Percentiles rank a stretch among this genome's conserved stretches.
phyloP scores from a whole-genome alignment of 257 asterid genomes.

The Paraleonurus japonicus region DNA sequence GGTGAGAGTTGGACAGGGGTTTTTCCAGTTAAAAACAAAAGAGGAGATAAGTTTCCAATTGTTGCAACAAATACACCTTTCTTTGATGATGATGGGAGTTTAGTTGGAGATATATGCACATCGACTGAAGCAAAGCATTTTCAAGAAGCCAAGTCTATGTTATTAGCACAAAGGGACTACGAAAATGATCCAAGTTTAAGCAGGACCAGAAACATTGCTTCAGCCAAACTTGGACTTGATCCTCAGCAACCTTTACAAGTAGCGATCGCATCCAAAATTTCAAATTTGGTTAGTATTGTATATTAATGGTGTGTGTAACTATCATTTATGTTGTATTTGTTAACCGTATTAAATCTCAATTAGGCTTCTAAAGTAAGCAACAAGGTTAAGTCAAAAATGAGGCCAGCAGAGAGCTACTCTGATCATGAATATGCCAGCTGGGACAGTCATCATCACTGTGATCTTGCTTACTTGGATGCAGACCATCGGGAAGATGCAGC shows the following conservation, averaged over 20 bases:
- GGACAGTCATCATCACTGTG: constrained; percentile 59
- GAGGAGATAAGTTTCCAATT: constrained; percentile 54
- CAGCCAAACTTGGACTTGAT: constrained; percentile 65
- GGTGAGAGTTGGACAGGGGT: constrained; percentile 90
- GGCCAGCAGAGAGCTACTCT: constrained; percentile 46
- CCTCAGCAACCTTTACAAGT: constrained; percentile 79
- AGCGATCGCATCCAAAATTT: constrained; percentile 73
- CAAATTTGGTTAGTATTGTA: constrained; percentile 66
- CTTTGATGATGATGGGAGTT: constrained; percentile 69
- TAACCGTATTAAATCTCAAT: constrained; percentile 26
- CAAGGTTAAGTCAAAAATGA: constrained; percentile 84
- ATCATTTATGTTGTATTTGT: constrained; percentile 16
- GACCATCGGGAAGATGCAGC: constrained; percentile 70
- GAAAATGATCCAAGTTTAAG: constrained; percentile 43
- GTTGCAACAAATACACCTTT: constrained; percentile 73
- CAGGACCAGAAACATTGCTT: constrained; percentile 47
- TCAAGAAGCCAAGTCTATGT: constrained; percentile 45
- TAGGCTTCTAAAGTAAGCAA: constrained; percentile 89
- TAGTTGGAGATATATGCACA: constrained; percentile 69
- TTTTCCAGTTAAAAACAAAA: constrained; percentile 69
- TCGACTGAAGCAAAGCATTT: constrained; percentile 61
- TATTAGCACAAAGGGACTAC: constrained; percentile 29
- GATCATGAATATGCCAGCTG: constrained; percentile 68
- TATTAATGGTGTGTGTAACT: background rate
- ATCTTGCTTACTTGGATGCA: constrained; percentile 46